A percentile compares a stretch with the other conserved stretches of the same genome.
phyloP scores from a whole-genome alignment of 23 red algal species.

The Chondrus crispus region DNA sequence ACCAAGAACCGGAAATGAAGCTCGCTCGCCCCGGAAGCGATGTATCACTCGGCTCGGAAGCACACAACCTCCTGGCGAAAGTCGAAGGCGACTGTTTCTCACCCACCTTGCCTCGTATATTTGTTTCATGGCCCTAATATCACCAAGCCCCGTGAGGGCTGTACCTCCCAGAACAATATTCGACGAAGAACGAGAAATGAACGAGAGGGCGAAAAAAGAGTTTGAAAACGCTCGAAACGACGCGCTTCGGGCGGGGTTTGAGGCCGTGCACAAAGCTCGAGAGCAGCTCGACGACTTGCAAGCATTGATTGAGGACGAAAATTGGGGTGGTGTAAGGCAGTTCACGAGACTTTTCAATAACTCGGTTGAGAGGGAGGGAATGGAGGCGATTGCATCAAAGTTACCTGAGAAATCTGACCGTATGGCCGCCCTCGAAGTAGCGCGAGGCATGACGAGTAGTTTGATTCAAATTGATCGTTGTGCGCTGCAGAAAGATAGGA shows the following conservation, averaged over 20 bases:
- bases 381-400: constrained; percentile 11
- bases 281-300: constrained; percentile 39
- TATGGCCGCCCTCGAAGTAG: neutral
- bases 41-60: no score
- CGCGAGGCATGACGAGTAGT: neutral
- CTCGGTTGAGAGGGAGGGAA: constrained; percentile 34
- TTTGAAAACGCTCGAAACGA: neutral
- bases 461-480: neutral
- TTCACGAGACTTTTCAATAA: constrained; percentile 41
- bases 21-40: no score
- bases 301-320: neutral
- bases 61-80: no score
- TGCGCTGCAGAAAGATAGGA: neutral
- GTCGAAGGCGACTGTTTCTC: no score
- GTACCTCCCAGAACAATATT: constrained; percentile 22
- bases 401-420: neutral
- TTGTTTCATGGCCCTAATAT: no score
- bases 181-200: constrained; percentile 37
- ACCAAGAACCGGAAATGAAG: no score
- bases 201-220: neutral
- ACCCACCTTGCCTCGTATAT: no score
- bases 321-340: neutral
- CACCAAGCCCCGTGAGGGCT: no score
- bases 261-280: constrained; percentile 21
- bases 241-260: constrained; percentile 26